Conservation (phyloP, 1,139 yeast genomes). For the Barnettozyma hawaiiensis region DNA sequence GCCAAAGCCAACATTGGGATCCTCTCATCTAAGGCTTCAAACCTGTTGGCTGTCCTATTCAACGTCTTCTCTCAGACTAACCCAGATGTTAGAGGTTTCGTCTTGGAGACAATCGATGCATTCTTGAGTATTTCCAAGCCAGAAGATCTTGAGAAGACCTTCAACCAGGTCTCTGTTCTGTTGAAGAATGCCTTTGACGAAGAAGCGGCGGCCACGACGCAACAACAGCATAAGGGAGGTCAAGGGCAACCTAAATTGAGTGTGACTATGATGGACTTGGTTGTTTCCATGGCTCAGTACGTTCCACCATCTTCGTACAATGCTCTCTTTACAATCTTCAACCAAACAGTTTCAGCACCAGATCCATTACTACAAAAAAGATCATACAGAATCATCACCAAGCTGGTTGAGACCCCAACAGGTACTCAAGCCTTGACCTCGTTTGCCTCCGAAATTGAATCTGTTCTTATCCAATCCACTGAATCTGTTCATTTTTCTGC, state of each 20-base stretch:
- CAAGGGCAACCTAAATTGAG: conserved; percentile 49
- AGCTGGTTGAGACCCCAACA: conserved; percentile 60
- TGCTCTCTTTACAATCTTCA: conserved; percentile 74
- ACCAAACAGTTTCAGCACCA: conserved; percentile 52
- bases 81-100: conserved; percentile 77
- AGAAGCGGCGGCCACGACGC: too few species aligned
- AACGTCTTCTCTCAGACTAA: conserved; percentile 85
- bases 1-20: conserved; percentile 56
- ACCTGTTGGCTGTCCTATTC: conserved; percentile 79
- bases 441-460: conserved; percentile 55
- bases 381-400: conserved; percentile 75
- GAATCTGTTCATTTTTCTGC: conserved; percentile 66
- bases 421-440: conserved; percentile 49
- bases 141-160: conserved; percentile 65
- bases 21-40: conserved; percentile 60
- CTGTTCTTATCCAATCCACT: conserved; percentile 52
- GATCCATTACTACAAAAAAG: conserved; percentile 82
- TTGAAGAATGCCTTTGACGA: conserved; percentile 72
- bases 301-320: conserved; percentile 66
- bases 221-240: conserved; percentile 16
- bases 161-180: conserved; percentile 78
- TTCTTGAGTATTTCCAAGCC: conserved; percentile 67
- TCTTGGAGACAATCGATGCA: conserved; percentile 79
- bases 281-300: conserved; percentile 81
- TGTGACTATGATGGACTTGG: conserved; percentile 84